phyloP scores from a whole-genome alignment of 805 yeast species.

The Sugiyamaella lignohabitans region DNA sequence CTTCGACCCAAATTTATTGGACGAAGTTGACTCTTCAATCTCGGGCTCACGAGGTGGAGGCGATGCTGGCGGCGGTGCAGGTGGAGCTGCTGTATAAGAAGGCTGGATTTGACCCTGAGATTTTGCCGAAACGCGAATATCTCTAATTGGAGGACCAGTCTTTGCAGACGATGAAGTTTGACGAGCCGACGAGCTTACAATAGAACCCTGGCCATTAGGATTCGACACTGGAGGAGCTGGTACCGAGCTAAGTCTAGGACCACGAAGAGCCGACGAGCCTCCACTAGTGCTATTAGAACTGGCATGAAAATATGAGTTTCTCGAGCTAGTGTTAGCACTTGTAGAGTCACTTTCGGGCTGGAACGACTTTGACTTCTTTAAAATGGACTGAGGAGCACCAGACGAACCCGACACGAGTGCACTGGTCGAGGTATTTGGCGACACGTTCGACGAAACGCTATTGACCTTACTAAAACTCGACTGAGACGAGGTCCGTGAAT shows the following conservation, averaged over 20 bases:
- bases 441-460: background rate
- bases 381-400: slow-evolving; percentile 7
- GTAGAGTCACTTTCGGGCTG: background rate
- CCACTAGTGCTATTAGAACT: background rate
- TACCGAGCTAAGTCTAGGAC: background rate
- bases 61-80: slow-evolving; percentile 2
- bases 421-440: no score
- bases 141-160: slow-evolving; percentile 6
- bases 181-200: background rate
- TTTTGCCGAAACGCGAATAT: background rate
- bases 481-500: background rate
- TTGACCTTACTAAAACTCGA: background rate
- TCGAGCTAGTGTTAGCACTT: background rate
- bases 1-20: slow-evolving; percentile 11
- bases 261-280: background rate
- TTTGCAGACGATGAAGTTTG: slow-evolving; percentile 1
- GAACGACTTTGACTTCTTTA: slow-evolving; percentile 9
- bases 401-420: no score
- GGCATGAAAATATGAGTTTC: background rate
- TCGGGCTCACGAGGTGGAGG: slow-evolving; percentile 2
- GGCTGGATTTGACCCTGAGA: slow-evolving; percentile 3
- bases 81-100: slow-evolving; percentile 4
- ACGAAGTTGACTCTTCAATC: background rate
- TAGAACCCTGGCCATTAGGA: background rate
- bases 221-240: background rate